Percentiles rank a stretch among this genome's conserved stretches.
phyloP scores from a whole-genome alignment of 2,329 filamentous ascomycete genomes.

The Nothophaeocryptopus gaeumannii region DNA sequence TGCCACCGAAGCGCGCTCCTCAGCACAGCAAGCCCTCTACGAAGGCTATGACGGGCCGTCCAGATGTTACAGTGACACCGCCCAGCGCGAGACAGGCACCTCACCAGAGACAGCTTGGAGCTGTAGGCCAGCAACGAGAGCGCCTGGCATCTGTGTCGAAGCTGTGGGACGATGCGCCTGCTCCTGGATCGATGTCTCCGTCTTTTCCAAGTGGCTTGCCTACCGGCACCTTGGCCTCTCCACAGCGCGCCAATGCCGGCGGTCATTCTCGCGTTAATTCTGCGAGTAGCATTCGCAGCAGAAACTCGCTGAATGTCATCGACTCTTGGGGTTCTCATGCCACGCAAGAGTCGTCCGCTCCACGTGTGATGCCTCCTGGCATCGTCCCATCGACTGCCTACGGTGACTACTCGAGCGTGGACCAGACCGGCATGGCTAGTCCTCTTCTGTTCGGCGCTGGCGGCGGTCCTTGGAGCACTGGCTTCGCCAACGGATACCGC shows the following conservation, averaged over 20 bases:
- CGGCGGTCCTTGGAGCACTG: constrained; percentile 38
- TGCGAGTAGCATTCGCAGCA: constrained; percentile 41
- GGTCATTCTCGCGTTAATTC: constrained; percentile 46
- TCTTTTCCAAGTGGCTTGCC: constrained; percentile 37
- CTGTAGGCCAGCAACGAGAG: constrained; percentile 16
- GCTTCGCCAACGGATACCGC: too few species aligned
- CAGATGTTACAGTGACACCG: constrained; percentile 12
- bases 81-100: constrained; percentile 9
- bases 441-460: constrained; percentile 42
- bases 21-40: constrained; percentile 4
- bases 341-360: constrained; percentile 14
- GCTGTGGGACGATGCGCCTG: constrained; percentile 25
- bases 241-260: constrained; percentile 14
- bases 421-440: constrained; percentile 37
- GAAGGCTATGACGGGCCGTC: constrained; percentile 6
- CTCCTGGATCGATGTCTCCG: constrained; percentile 19
- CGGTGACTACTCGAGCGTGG: constrained; percentile 21
- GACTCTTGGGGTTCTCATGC: constrained; percentile 29
- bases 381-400: constrained; percentile 13
- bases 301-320: constrained; percentile 26
- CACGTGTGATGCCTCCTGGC: constrained; percentile 17
- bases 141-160: constrained; percentile 32
- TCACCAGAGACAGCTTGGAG: neutral
- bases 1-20: constrained; percentile 13
- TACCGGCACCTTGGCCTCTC: constrained; percentile 29